These are phyloP conservation scores for Furculomyces boomerangus DNA, from an alignment of 371 early-diverging fungal species.

Conservation along the genomic window DNA sequence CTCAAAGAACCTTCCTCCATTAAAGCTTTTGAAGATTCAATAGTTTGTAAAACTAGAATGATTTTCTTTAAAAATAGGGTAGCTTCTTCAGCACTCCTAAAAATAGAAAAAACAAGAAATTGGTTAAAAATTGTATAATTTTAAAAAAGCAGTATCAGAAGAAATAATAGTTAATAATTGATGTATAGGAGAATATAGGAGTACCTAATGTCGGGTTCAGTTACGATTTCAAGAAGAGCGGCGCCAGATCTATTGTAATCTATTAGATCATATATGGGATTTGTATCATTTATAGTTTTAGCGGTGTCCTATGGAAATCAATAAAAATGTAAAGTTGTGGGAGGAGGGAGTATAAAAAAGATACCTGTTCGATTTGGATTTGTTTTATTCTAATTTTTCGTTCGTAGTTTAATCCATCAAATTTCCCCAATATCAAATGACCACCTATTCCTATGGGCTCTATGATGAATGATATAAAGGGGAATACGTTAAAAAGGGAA, in stretches of 20 bases:
- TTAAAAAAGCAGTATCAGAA: neutral
- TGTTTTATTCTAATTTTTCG: conserved; percentile 48
- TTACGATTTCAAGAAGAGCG: conserved; percentile 80
- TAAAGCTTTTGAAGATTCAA: conserved; percentile 54
- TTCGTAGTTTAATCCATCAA: neutral
- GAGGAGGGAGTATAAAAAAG: neutral
- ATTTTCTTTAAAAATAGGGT: conserved; percentile 55
- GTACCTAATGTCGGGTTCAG: conserved; percentile 61
- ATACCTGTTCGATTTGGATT: conserved; percentile 64
- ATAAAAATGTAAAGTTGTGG: neutral
- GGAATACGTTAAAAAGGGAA: neutral
- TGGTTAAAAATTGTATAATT: neutral
- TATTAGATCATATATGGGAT: conserved; percentile 37
- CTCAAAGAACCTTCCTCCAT: conserved; percentile 85
- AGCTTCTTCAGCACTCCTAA: conserved; percentile 39
- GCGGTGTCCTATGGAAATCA: conserved; percentile 44
- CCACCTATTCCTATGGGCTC: conserved; percentile 21
- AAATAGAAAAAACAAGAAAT: neutral
- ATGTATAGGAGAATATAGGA: neutral
- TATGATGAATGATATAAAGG: neutral
- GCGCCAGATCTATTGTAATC: conserved; percentile 81
- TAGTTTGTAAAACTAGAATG: conserved; percentile 46
- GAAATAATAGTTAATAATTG: neutral
- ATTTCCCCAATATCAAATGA: conserved; percentile 5
- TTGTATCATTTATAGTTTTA: conserved; percentile 50